Evolutionary conservation across 345 rosid genomes (phyloP).

Genomic region (Ceriops zippeliana): DNA sequence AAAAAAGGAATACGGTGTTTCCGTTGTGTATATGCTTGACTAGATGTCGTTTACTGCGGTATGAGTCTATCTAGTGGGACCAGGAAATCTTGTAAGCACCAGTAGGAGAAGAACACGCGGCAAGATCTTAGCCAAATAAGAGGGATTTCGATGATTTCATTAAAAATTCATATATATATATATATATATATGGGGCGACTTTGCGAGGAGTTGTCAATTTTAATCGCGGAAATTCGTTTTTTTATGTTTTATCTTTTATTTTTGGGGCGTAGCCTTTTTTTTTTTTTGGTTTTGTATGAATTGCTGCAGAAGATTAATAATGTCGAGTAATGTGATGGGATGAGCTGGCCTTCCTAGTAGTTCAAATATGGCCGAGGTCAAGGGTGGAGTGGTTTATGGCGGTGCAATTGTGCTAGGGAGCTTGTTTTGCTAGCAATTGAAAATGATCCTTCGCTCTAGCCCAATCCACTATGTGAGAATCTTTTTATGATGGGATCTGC

Average conservation of each 20-base stretch:
- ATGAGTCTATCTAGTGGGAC: conserved; percentile 58
- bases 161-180: too few relatives aligned
- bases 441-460: too few relatives aligned
- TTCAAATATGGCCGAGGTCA: too few relatives aligned
- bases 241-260: not conserved
- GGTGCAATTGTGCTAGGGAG: too few relatives aligned
- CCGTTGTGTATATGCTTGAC: not conserved
- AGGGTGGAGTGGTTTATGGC: too few relatives aligned
- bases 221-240: not conserved
- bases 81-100: conserved; percentile 36
- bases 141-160: not conserved
- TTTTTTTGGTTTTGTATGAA: not conserved
- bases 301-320: not conserved
- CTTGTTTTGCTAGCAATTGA: too few relatives aligned
- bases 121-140: conserved; percentile 50
- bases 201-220: not conserved
- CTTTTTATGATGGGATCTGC: too few relatives aligned
- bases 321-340: not conserved
- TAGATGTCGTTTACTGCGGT: not conserved
- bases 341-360: not conserved
- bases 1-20: not conserved
- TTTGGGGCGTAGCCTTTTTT: not conserved
- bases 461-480: too few relatives aligned
- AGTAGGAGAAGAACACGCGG: conserved; percentile 43
- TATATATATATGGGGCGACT: not conserved